Percentiles rank a stretch among this genome's conserved stretches.
Conservation (phyloP, 805 yeast species). For the Candida broadrunensis region DNA sequence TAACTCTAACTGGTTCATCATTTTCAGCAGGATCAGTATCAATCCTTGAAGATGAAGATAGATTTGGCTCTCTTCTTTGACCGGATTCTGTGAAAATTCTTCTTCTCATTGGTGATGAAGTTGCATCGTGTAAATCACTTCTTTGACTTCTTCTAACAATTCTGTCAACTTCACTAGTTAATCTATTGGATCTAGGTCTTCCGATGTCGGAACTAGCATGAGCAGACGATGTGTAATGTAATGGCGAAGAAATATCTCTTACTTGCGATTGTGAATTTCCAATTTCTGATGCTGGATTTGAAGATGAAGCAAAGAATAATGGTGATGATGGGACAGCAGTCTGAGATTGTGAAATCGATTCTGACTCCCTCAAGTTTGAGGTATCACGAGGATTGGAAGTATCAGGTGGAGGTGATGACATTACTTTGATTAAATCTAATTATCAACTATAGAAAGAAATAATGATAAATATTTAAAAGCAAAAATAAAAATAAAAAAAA, state of each 20-base stretch:
- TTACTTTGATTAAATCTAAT: no score
- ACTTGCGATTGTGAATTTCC: conserved; percentile 16
- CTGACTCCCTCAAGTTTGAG: conserved; percentile 26
- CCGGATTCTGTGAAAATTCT: conserved; percentile 51
- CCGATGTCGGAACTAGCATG: conserved; percentile 38
- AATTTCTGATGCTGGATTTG: conserved; percentile 38
- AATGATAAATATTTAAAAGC: conserved; percentile 1
- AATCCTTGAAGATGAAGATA: conserved; percentile 25
- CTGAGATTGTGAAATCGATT: conserved; percentile 31
- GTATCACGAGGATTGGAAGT: conserved; percentile 22
- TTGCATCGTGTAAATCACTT: conserved; percentile 73
- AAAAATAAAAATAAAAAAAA: conserved; percentile 1
- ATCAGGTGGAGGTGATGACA: conserved; percentile 34
- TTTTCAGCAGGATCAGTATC: conserved; percentile 22
- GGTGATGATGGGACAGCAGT: conserved; percentile 55
- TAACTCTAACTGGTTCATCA: conserved; percentile 81
- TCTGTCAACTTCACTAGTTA: conserved; percentile 41
- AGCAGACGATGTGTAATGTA: conserved; percentile 45
- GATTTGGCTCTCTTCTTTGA: conserved; percentile 6
- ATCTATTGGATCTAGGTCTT: conserved; percentile 43
- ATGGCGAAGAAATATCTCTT: conserved; percentile 46
- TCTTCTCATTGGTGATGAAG: conserved; percentile 68
- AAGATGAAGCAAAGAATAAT: conserved; percentile 49
- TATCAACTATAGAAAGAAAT: no score
- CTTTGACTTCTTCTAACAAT: conserved; percentile 54